Base-by-base conservation (phyloP, 345 rosid genomes). In the Streptanthus diversifolius region DNA sequence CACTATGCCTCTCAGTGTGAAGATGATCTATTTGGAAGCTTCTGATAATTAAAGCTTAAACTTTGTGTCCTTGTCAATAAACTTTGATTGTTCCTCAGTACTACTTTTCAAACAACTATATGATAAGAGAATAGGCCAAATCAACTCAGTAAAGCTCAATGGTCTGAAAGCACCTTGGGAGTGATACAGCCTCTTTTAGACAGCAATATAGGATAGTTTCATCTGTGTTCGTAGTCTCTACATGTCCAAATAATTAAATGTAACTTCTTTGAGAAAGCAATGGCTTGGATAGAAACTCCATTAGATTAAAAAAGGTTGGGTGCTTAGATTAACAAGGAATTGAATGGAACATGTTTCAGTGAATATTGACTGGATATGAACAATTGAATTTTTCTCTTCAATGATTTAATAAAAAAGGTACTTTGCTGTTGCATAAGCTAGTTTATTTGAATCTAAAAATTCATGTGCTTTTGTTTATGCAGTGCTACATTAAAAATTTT, bases 401-500 rank as follows among this genome's bases (percentile, higher is more conserved):
- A 29, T 12, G 14, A 17, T 2, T 24, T 7, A 24, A 39, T 40
- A 2, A 7, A 22, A 41, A 49, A 3, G 35, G 3, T n/a, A 4
- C 36, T 61, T 61, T 49, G 21, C 8, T 39, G 17, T 72, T 72
- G 60, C 69, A 29, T 39, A 52, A 73, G 53, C 19, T 51, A 40
- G 29, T 66, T 17, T 19, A 22, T 29, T 35, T 57, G 55, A 73
- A 71, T 70, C 64, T 75, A 60, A 75, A 45, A 71, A 39, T 71
- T 69, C 79, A 43, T 68, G 43, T 57, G 2, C 30, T 77, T 36
- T 79, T 67, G 74, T 77, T 82, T 80, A 33, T 79, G 87, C 83
- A 85, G 80, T 79, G 87, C 78, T 81, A 83, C 83, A 77, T 18
- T 45, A 30, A 15, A 33, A 21, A n/a, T 58, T 58, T 19, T 47